Conservation (phyloP, 768 basidiomycete species). For the Tephrocybe sp. region DNA sequence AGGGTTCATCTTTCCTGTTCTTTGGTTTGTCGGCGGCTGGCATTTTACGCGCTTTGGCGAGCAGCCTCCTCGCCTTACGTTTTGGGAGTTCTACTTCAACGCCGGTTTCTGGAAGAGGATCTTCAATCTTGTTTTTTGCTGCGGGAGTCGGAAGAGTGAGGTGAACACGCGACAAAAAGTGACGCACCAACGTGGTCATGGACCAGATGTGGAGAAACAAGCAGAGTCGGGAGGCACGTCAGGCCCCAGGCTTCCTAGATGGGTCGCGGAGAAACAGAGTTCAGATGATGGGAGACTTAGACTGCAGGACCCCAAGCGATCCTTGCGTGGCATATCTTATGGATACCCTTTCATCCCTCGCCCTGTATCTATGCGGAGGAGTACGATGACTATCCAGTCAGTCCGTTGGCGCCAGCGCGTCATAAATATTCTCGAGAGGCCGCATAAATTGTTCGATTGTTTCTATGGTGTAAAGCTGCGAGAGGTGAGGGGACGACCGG, state of each 20-base stretch:
- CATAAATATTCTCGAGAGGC: constrained; percentile 35
- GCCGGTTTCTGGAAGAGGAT: constrained; percentile 32
- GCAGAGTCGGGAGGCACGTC: constrained; percentile 1
- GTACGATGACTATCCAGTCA: not conserved
- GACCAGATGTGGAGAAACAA: constrained; percentile 13
- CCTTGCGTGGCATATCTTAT: constrained; percentile 44
- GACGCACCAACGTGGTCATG: constrained; percentile 6
- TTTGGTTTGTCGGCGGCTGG: constrained; percentile 81
- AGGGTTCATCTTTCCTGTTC: constrained; percentile 68
- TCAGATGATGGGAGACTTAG: constrained; percentile 41
- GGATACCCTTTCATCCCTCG: constrained; percentile 63
- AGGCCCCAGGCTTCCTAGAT: constrained; percentile 35
- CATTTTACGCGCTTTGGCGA: constrained; percentile 50
- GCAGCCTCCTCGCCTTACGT: constrained; percentile 39
- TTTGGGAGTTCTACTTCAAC: constrained; percentile 48
- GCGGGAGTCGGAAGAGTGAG: constrained; percentile 21
- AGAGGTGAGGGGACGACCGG: constrained; percentile 42
- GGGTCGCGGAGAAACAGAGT: constrained; percentile 43
- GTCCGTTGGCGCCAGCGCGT: constrained; percentile 21
- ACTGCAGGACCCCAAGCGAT: constrained; percentile 42
- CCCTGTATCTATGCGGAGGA: constrained; percentile 32
- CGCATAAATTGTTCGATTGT: constrained; percentile 44
- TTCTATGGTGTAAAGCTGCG: constrained; percentile 41
- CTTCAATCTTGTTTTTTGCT: constrained; percentile 21
- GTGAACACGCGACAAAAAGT: not conserved